Evolutionary conservation across 768 basidiomycete species (phyloP), one percentile per base, ranked within the genome.

Genomic region (Lactifluus hygrophoroides): DNA sequence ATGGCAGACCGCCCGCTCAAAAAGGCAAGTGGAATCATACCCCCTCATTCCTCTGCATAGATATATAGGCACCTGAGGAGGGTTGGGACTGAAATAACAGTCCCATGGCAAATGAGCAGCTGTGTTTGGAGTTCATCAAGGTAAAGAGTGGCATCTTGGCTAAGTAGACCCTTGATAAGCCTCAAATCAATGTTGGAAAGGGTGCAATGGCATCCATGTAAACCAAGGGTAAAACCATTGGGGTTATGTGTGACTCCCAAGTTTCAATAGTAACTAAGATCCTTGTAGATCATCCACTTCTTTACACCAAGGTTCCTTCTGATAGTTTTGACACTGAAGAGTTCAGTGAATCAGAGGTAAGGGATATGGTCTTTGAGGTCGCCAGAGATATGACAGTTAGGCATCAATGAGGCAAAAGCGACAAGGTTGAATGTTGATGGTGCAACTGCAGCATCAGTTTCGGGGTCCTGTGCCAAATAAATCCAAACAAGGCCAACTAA

Each of bases 51-150:
- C n/a, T n/a, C n/a, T n/a, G n/a, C n/a, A n/a, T n/a, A n/a, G n/a
- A n/a, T n/a, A n/a, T n/a, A n/a, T n/a, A 73, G 56, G 3, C 69
- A 56, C 0, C 63, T 64, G 10, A 61, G 69, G 30, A 73, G 50
- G 10, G 71, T 72, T 17, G 73, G 25, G 46, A 72, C 54, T 10
- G 73, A 72, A 23, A 70, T 63, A 52, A 69, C 48, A n/a, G 68
- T 51, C 9, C 54, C 63, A 1, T 64, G 66, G 14, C 30, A 28
- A 28, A 54, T 60, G 16, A 28, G 28, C 21, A 74, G 65, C n/a
- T 60, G 42, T 16, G 64, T 55, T 60, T 72, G 69, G 8, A 74
- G 48, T 58, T 74, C 71, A 56, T 73, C 73, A 8, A 73, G 66
- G 50, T 72, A 74, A 0, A 72, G 38, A 3, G 51, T 50, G 4